A percentile compares a stretch with the other conserved stretches of the same genome.
Conservation (phyloP, 495 filamentous ascomycete genomes). For the Tuber brumale region DNA sequence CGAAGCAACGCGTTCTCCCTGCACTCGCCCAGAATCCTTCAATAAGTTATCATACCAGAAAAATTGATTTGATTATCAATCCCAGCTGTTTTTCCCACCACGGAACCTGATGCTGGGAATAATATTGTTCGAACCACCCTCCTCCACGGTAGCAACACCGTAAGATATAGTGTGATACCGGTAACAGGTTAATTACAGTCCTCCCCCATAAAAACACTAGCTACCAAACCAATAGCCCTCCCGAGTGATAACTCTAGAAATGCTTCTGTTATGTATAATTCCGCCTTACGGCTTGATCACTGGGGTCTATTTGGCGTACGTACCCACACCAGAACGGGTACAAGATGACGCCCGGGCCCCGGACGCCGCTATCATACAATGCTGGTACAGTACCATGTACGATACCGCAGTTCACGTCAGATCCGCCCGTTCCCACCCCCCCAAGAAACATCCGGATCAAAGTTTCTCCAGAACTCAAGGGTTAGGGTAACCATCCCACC, state of each 20-base stretch:
- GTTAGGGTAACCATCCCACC: not conserved
- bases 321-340: not conserved
- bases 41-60: not conserved
- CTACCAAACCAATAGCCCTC: not conserved
- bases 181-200: not conserved
- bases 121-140: not conserved
- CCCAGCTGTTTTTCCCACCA: not conserved
- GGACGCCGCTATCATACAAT: not conserved
- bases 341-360: not conserved
- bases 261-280: not conserved
- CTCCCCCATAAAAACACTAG: not conserved
- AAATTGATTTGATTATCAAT: no score
- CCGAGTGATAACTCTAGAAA: not conserved
- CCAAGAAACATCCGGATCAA: not conserved
- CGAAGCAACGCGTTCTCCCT: slow-evolving; percentile 2
- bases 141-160: not conserved
- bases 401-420: not conserved
- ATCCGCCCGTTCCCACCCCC: not conserved
- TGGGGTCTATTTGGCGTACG: not conserved
- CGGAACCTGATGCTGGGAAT: not conserved
- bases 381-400: not conserved
- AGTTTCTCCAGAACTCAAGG: not conserved
- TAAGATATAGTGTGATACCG: not conserved
- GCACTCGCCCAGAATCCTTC: not conserved
- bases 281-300: not conserved